A percentile compares a stretch with the other conserved stretches of the same genome.
These are phyloP conservation scores for Leccinum aurantiacum DNA, from an alignment of 768 basidiomycete species.

Conservation along the genomic window DNA sequence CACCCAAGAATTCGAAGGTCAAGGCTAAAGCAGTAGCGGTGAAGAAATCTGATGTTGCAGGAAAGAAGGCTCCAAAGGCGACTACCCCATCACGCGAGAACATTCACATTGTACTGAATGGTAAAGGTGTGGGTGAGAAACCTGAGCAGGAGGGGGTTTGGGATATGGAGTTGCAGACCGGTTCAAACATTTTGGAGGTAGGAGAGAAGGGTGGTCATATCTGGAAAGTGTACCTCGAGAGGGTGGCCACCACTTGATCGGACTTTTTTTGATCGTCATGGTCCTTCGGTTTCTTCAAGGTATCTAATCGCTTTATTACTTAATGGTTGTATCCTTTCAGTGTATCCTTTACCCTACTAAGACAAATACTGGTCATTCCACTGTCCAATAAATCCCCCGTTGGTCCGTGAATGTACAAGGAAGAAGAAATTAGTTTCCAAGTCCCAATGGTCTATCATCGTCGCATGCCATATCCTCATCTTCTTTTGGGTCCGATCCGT, in stretches of 20 bases:
- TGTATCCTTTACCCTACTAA: slow-evolving; percentile 29
- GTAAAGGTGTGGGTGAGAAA: slow-evolving; percentile 46
- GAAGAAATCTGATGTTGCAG: slow-evolving; percentile 35
- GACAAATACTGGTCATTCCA: slow-evolving; percentile 16
- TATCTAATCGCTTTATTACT: slow-evolving; percentile 32
- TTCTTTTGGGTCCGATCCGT: slow-evolving; percentile 19
- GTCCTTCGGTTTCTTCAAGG: slow-evolving; percentile 12
- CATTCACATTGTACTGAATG: slow-evolving; percentile 66
- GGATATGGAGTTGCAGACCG: slow-evolving; percentile 59
- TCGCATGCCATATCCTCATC: slow-evolving; percentile 12
- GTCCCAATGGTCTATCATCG: slow-evolving; percentile 24
- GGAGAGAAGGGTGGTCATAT: slow-evolving; percentile 67
- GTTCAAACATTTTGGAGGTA: slow-evolving; percentile 65
- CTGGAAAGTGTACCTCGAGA: slow-evolving; percentile 71
- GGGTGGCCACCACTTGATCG: slow-evolving; percentile 31
- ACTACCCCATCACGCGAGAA: slow-evolving; percentile 40
- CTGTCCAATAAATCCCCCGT: slow-evolving; percentile 8
- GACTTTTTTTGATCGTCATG: slow-evolving; percentile 6
- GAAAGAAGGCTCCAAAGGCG: slow-evolving; percentile 49
- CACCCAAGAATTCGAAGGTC: slow-evolving; percentile 33
- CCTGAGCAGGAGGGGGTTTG: slow-evolving; percentile 53
- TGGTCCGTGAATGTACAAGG: background rate
- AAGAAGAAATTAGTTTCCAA: slow-evolving; percentile 13
- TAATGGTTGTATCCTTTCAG: slow-evolving; percentile 31
- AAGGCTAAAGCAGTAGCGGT: slow-evolving; percentile 33